Conservation (phyloP, 2,329 filamentous ascomycete species). For the Phoma sp. region DNA sequence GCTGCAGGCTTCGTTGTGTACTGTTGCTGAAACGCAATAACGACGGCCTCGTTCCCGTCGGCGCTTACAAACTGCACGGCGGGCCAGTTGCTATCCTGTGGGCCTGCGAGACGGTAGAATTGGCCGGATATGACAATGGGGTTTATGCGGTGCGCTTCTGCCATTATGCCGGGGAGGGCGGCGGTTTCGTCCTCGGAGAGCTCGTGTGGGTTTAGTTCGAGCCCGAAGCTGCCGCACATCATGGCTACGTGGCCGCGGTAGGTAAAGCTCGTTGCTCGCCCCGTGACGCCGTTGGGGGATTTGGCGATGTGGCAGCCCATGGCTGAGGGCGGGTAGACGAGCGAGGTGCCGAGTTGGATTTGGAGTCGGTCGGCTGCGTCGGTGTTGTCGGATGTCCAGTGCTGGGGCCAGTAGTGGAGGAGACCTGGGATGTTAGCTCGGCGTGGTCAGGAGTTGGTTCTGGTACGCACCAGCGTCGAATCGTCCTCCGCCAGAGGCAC, state of each 20-base stretch:
- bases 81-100: slow-evolving; percentile 67
- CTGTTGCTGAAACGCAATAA: slow-evolving; percentile 67
- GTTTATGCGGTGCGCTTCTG: slow-evolving; percentile 62
- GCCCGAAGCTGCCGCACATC: slow-evolving; percentile 72
- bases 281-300: slow-evolving; percentile 65
- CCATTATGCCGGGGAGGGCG: slow-evolving; percentile 62
- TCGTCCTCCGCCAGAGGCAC: slow-evolving; percentile 68
- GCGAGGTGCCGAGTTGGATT: slow-evolving; percentile 69
- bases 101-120: slow-evolving; percentile 65
- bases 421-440: slow-evolving; percentile 50
- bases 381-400: slow-evolving; percentile 71
- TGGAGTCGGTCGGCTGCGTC: slow-evolving; percentile 66
- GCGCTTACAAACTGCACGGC: slow-evolving; percentile 65
- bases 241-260: slow-evolving; percentile 72
- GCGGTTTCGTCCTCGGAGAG: slow-evolving; percentile 60
- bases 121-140: slow-evolving; percentile 65
- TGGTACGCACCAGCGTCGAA: slow-evolving; percentile 59
- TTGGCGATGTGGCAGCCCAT: slow-evolving; percentile 72
- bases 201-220: slow-evolving; percentile 65
- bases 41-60: slow-evolving; percentile 57
- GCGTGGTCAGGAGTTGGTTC: neutral
- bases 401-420: slow-evolving; percentile 69
- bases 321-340: slow-evolving; percentile 66
- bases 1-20: slow-evolving; percentile 60
- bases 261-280: slow-evolving; percentile 61